A percentile compares a stretch with the other conserved stretches of the same genome.
Conservation (phyloP, 2,329 filamentous ascomycete genomes). For the Neofusicoccum parvum region DNA sequence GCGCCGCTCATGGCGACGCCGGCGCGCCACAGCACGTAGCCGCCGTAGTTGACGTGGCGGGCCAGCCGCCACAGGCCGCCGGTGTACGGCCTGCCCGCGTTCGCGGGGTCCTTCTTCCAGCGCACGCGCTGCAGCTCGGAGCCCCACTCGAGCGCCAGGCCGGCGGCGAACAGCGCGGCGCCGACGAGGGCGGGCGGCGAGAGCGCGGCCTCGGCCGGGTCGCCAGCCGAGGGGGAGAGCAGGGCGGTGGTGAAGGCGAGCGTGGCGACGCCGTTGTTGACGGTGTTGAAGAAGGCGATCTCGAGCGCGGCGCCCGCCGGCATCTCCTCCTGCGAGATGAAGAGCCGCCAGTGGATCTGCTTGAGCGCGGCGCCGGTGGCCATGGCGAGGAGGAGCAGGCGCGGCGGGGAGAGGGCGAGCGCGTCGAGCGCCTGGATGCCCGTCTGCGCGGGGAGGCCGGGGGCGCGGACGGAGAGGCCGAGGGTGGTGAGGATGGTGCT, state of each 20-base stretch:
- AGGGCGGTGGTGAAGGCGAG: constrained; percentile 48
- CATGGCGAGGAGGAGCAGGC: constrained; percentile 57
- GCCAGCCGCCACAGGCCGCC: constrained; percentile 53
- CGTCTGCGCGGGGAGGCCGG: constrained; percentile 32
- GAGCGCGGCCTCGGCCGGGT: constrained; percentile 36
- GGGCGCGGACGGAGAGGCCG: constrained; percentile 44
- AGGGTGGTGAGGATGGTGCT: constrained; percentile 48
- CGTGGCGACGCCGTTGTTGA: constrained; percentile 58
- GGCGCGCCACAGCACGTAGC: constrained; percentile 54
- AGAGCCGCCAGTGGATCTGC: constrained; percentile 58
- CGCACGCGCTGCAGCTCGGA: constrained; percentile 59
- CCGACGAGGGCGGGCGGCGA: constrained; percentile 49
- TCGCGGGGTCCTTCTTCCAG: constrained; percentile 55
- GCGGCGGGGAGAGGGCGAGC: constrained; percentile 53
- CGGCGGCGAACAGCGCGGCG: constrained; percentile 51
- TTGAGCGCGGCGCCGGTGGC: constrained; percentile 55
- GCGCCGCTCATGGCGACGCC: constrained; percentile 53
- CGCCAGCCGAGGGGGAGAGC: too few species aligned
- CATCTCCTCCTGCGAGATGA: constrained; percentile 55
- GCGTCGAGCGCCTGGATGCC: too few species aligned
- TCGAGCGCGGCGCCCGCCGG: constrained; percentile 43
- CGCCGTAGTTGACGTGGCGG: constrained; percentile 59
- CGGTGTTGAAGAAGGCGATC: constrained; percentile 56
- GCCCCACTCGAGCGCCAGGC: constrained; percentile 57
- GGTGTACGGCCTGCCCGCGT: constrained; percentile 56